Evolutionary conservation across 2,329 filamentous ascomycete genomes (phyloP).

Genomic region (Coniochaeta hoffmannii): DNA sequence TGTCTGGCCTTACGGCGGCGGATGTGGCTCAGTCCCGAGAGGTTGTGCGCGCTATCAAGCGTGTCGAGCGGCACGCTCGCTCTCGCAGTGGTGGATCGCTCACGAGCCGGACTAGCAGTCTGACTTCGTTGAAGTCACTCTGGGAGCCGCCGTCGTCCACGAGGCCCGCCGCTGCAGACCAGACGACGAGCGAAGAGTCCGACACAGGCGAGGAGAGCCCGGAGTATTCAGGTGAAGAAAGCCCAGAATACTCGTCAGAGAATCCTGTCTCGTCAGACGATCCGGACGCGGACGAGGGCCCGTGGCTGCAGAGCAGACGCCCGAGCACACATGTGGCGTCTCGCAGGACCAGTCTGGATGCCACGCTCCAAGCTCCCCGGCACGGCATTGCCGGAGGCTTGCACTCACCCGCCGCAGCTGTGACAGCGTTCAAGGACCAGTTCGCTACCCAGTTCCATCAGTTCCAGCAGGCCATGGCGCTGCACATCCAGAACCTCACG

Average conservation of each 20-base stretch:
- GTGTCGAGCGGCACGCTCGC: conserved; percentile 53
- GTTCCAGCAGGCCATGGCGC: conserved; percentile 63
- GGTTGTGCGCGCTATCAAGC: conserved; percentile 56
- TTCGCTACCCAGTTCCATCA: conserved; percentile 67
- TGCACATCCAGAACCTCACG: conserved; percentile 58
- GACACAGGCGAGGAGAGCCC: conserved; percentile 26
- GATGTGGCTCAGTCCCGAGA: conserved; percentile 62
- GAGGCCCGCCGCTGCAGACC: conserved; percentile 23
- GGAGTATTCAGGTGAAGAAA: conserved; percentile 37
- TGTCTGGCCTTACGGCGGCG: conserved; percentile 62
- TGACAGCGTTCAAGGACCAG: conserved; percentile 67
- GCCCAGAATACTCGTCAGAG: conserved; percentile 33
- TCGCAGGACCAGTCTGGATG: conserved; percentile 7
- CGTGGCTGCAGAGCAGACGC: conserved; percentile 30
- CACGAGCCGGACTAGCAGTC: conserved; percentile 37
- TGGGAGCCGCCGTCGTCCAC: conserved; percentile 48
- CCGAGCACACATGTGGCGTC: background rate
- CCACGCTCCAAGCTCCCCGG: conserved; percentile 13
- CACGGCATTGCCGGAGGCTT: conserved; percentile 27
- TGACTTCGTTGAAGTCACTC: conserved; percentile 55
- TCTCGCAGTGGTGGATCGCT: conserved; percentile 58
- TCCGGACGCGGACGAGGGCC: conserved; percentile 31
- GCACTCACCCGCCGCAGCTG: conserved; percentile 52
- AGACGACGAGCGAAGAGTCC: conserved; percentile 30
- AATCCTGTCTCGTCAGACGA: conserved; percentile 34